phyloP scores from a whole-genome alignment of 2,329 filamentous ascomycete species.

The Venturia pyrina region DNA sequence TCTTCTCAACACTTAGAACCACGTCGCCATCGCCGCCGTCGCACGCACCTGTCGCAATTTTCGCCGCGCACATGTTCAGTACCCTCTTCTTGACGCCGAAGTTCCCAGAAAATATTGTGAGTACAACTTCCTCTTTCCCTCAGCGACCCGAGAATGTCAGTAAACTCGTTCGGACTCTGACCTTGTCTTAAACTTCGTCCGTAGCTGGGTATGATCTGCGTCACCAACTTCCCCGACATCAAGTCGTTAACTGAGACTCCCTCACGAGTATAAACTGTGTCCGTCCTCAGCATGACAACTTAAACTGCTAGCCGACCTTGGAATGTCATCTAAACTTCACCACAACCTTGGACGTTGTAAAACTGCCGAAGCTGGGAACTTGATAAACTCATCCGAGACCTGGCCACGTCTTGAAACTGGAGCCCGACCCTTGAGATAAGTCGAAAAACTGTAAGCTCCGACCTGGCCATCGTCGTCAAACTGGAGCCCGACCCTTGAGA shows the following conservation, averaged over 20 bases:
- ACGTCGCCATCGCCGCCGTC: background rate
- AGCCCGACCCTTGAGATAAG: background rate
- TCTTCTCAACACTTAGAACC: background rate
- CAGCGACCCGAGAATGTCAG: background rate
- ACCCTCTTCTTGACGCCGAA: background rate
- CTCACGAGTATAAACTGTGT: background rate
- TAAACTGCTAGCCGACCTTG: background rate
- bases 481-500: background rate
- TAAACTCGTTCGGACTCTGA: conserved; percentile 2
- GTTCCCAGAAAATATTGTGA: background rate
- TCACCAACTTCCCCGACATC: background rate
- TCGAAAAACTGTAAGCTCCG: background rate
- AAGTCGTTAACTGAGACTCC: background rate
- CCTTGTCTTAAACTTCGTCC: conserved; percentile 3
- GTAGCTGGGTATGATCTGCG: background rate
- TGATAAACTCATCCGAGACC: background rate
- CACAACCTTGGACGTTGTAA: conserved; percentile 1
- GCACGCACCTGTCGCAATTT: background rate
- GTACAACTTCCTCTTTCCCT: background rate
- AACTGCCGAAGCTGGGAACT: background rate
- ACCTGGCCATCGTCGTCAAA: background rate
- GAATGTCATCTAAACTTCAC: background rate
- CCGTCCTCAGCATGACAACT: background rate
- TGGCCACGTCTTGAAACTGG: background rate
- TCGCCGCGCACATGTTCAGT: background rate